Conservation (phyloP, 2,329 filamentous ascomycete species). For the Beauveria australis region DNA sequence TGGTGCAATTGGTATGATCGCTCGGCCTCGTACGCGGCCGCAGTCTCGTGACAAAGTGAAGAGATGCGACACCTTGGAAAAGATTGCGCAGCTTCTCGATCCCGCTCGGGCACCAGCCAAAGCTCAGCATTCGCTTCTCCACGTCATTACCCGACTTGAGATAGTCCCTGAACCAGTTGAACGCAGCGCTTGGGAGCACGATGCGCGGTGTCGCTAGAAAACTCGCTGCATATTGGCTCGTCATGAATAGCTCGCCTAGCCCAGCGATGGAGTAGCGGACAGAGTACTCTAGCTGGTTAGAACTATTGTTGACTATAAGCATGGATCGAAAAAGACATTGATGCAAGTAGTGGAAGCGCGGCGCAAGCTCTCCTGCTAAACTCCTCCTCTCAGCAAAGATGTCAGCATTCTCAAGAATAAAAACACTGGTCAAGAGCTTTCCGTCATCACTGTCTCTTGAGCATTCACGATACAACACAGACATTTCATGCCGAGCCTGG, state of each 20-base stretch:
- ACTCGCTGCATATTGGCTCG: constrained; percentile 4
- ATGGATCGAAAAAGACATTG: constrained; percentile 15
- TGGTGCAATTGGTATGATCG: constrained; percentile 21
- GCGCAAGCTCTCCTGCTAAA: constrained; percentile 4
- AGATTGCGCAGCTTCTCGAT: constrained; percentile 19
- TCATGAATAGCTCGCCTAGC: constrained; percentile 20
- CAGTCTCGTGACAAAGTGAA: constrained; percentile 19
- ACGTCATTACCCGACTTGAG: constrained; percentile 13
- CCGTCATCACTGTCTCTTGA: constrained; percentile 7
- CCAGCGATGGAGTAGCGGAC: constrained; percentile 22
- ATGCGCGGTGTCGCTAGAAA: constrained; percentile 8
- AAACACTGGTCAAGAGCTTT: background rate
- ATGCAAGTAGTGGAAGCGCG: constrained; percentile 15
- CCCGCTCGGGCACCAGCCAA: constrained; percentile 26
- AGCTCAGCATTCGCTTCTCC: constrained; percentile 19
- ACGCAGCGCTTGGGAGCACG: constrained; percentile 11
- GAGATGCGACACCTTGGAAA: constrained; percentile 17
- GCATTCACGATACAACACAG: constrained; percentile 11
- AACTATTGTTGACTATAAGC: constrained; percentile 13
- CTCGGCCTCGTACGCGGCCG: constrained; percentile 4
- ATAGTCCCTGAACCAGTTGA: constrained; percentile 16
- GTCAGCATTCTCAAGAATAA: background rate
- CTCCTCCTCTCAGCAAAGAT: constrained; percentile 12
- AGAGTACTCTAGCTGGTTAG: constrained; percentile 16
- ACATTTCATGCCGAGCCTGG: constrained; percentile 12